These are phyloP conservation scores for Starmerella potacharoeniae DNA, from an alignment of 805 yeast genomes.

Conservation along the genomic window DNA sequence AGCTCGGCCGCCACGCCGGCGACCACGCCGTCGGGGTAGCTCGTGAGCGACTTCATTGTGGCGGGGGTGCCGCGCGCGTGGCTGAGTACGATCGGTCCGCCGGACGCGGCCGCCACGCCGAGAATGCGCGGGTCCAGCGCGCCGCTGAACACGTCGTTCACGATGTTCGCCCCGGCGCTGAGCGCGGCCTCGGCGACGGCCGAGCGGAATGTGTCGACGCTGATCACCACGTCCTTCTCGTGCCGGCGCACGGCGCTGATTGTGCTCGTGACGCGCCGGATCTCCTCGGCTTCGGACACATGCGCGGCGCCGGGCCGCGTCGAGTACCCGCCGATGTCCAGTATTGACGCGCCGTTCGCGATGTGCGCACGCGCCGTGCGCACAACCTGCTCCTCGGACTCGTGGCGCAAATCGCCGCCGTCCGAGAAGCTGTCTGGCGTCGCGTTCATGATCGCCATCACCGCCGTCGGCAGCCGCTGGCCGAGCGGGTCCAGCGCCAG, in stretches of 20 bases:
- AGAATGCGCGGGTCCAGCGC: conserved; percentile 56
- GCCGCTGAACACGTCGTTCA: conserved; percentile 86
- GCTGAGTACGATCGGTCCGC: conserved; percentile 65
- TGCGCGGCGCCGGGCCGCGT: conserved; percentile 76
- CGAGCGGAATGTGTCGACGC: conserved; percentile 82
- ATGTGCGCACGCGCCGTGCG: conserved; percentile 22
- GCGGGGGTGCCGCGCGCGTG: conserved; percentile 77
- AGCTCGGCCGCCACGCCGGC: conserved; percentile 59
- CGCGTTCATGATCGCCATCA: conserved; percentile 82
- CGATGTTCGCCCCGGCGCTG: conserved; percentile 72
- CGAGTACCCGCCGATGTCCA: conserved; percentile 91
- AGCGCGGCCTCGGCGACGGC: conserved; percentile 61
- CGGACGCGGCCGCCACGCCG: conserved; percentile 49
- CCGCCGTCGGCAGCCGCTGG: conserved; percentile 37
- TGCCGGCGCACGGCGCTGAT: conserved; percentile 45
- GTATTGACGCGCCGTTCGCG: conserved; percentile 57
- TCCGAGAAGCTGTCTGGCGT: conserved; percentile 96
- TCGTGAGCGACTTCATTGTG: conserved; percentile 53
- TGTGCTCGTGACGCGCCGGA: conserved; percentile 58
- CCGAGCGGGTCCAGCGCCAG: conserved; percentile 1
- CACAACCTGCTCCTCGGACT: conserved; percentile 19
- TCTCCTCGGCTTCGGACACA: conserved; percentile 54
- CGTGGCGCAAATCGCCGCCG: conserved; percentile 44
- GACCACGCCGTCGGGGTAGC: conserved; percentile 40
- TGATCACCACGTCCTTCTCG: conserved; percentile 41